Base-by-base conservation (phyloP, 139 green algal genomes). In the Desmodesmus armatus region DNA sequence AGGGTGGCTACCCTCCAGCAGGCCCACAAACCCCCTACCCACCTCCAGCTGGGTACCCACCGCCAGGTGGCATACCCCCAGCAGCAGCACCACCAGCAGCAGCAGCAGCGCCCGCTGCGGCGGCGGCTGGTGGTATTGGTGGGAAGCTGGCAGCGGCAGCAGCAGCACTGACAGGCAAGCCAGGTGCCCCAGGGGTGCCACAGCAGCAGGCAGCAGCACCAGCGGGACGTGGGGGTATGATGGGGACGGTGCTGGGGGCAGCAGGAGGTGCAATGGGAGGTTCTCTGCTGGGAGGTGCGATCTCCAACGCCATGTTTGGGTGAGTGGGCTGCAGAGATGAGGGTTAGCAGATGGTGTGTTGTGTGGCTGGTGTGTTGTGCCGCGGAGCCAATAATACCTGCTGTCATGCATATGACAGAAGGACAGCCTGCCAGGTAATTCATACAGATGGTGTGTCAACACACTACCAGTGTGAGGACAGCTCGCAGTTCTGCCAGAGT, bases 271-370 rank as follows among this genome's bases (percentile, higher is more conserved):
- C 76, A 5, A n/a, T 82, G 3, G 76, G 76, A 17, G 76, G 76
- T 71, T 53, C 76, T n/a, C 25, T 82, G 3, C 31, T 82, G 7
- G 76, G 76, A 31, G 76, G 76, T 3, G 76, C 76, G 17, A 27
- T 82, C 29, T 72, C 51, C 27, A 82, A 82, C 0, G 55, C 55
- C 11, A 72, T 82, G 76, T 82, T 82, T 73, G 55, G 55, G 0
- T 33, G 66, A 9, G 5, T 29, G n/a, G n/a, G n/a, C n/a, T n/a
- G n/a, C n/a, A n/a, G n/a, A n/a, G n/a, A n/a, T n/a, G n/a, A n/a
- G n/a, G n/a, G n/a, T n/a, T n/a, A n/a, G n/a, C n/a, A n/a, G n/a
- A n/a, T n/a, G n/a, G n/a, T n/a, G n/a, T n/a, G n/a, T n/a, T n/a
- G n/a, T n/a, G n/a, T n/a, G n/a, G n/a, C n/a, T n/a, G n/a, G n/a